Evolutionary conservation across 2,329 filamentous ascomycete genomes (phyloP).

Genomic region (Corinectria fuckeliana): DNA sequence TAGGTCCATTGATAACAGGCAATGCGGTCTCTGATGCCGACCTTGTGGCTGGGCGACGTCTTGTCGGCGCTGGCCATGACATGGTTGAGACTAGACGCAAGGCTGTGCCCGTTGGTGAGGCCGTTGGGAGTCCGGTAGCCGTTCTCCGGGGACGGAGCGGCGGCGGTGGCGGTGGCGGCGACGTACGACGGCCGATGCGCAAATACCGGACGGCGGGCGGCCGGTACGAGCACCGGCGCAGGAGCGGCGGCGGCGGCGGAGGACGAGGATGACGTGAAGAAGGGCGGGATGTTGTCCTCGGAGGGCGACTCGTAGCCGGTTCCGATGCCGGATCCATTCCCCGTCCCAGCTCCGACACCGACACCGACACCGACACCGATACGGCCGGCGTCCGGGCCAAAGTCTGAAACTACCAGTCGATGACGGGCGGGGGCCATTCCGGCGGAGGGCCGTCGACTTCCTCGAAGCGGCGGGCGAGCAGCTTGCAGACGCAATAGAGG

Average conservation of each 20-base stretch:
- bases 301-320: conserved; percentile 48
- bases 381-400: conserved; percentile 15
- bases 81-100: conserved; percentile 40
- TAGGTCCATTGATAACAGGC: conserved; percentile 73
- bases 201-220: conserved; percentile 19
- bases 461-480: conserved; percentile 56
- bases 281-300: conserved; percentile 42
- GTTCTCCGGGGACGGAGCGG: conserved; percentile 6
- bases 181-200: conserved; percentile 29
- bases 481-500: conserved; percentile 57
- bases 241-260: background rate
- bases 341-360: background rate
- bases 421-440: conserved; percentile 44
- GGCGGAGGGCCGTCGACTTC: conserved; percentile 48
- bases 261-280: conserved; percentile 31
- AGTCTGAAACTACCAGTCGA: conserved; percentile 36
- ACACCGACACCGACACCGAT: conserved; percentile 13
- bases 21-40: conserved; percentile 58
- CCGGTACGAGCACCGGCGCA: background rate
- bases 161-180: conserved; percentile 18
- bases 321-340: conserved; percentile 1
- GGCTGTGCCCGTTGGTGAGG: conserved; percentile 20
- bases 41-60: conserved; percentile 34
- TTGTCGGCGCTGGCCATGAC: conserved; percentile 44
- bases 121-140: conserved; percentile 15